Conservation (phyloP, 225 moss, liverwort and hornwort genomes). For the Marchantia polymorpha region DNA sequence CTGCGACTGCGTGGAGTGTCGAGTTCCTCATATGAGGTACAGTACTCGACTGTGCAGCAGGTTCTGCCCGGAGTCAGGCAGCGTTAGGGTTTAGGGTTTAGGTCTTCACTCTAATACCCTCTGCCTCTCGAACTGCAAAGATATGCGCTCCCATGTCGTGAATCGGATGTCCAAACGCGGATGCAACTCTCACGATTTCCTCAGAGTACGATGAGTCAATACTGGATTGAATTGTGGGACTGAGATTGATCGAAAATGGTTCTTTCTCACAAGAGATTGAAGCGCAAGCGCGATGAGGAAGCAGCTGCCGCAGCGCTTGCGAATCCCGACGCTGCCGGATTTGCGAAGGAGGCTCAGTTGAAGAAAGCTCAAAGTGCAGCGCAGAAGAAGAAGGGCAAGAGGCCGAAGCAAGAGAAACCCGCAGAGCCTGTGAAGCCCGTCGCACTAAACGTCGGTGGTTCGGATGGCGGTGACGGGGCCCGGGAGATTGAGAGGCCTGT, state of each 20-base stretch:
- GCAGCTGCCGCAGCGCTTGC: not conserved
- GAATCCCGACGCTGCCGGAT: not conserved
- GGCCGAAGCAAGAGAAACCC: not conserved
- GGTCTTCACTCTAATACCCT: not conserved
- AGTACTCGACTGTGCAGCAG: no score
- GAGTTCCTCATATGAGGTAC: no score
- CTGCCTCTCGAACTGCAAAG: no score
- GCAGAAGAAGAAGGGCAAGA: slow-evolving; percentile 17
- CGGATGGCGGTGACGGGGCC: no score
- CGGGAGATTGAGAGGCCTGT: not conserved
- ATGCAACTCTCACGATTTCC: not conserved
- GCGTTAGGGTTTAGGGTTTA: slow-evolving; percentile 16
- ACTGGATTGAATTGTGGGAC: not conserved
- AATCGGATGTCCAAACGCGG: no score
- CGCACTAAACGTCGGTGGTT: no score
- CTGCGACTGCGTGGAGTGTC: no score
- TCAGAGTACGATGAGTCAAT: not conserved
- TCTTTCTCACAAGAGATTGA: slow-evolving; percentile 30
- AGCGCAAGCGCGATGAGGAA: slow-evolving; percentile 34
- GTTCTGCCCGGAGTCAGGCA: no score
- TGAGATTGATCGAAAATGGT: slow-evolving; percentile 23
- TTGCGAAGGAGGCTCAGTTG: not conserved
- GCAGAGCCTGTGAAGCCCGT: not conserved
- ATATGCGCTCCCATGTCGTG: no score
- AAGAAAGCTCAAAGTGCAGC: not conserved